Evolutionary conservation across 2,329 filamentous ascomycete genomes (phyloP), one percentile per base, ranked within the genome.

Genomic region (Metarhizium sp.): DNA sequence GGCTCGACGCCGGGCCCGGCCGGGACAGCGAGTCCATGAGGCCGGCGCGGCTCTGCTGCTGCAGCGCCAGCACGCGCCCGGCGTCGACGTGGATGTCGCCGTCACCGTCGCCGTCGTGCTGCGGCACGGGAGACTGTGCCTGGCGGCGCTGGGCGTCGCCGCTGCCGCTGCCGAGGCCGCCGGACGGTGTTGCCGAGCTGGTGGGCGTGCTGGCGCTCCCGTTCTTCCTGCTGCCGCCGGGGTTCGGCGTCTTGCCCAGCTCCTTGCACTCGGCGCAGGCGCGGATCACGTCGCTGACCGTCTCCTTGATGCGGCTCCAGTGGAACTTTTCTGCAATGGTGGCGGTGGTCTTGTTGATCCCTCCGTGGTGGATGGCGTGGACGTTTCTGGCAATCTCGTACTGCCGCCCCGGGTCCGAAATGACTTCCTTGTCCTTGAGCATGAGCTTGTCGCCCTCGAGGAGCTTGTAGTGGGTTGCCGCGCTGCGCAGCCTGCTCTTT

Each of bases 301-400:
- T 97, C 72, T 96, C 92, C 70, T 97, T 99, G 75, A 97, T 97
- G 58, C 92, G 84, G 50, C 95, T 92, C 94, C 94, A 99, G 73
- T 97, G 94, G 68, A 92, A 96, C 66, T 87, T 88, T 67, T 96
- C 90, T 11, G 92, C 90, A 64, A 99, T 96, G 20, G 85, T 87
- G 20, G 92, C 92, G 1, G 92, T 97, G 0, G 92, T 97, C 75
- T 96, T 96, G 77, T 99, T 99, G 77, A 97, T 97, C 52, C 94
- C 94, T 6, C 88, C 90, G 67, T 99, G 94, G 46, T 86, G 80
- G 55, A 75, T 71, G 56, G 84, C 77, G 71, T 99, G 94, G 42
- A 92, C 80, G 56, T 80, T 77, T 49, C 88, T 79, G 13, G 92
- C 90, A 63, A 97, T 94, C 58, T 94, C 89, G 69, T 95, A 95